These are phyloP conservation scores for Annulohypoxylon maeteangense DNA, from an alignment of 495 filamentous ascomycete species.

Conservation along the genomic window DNA sequence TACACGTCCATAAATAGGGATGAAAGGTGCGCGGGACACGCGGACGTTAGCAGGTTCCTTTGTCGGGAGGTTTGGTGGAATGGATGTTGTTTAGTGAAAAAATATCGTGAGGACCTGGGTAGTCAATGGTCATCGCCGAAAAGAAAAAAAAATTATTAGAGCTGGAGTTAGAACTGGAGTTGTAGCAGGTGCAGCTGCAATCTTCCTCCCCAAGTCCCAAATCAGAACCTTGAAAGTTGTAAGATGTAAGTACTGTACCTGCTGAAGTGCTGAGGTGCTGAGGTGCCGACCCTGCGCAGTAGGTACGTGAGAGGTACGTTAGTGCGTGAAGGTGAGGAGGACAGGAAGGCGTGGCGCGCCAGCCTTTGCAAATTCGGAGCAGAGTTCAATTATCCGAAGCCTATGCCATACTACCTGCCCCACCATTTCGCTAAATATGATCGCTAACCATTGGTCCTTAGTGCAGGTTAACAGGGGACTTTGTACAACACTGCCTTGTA, in stretches of 20 bases:
- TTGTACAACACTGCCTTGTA: conserved; percentile 15
- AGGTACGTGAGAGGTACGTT: not conserved
- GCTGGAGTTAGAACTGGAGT: too few species aligned
- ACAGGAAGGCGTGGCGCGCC: conserved; percentile 29
- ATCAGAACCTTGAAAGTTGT: conserved; percentile 21
- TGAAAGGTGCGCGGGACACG: conserved; percentile 18
- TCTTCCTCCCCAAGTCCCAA: conserved; percentile 11
- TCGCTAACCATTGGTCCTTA: conserved; percentile 19
- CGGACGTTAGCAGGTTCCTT: conserved; percentile 4
- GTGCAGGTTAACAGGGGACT: conserved; percentile 12
- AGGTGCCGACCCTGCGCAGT: conserved; percentile 5
- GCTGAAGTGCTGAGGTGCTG: not conserved
- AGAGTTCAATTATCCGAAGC: conserved; percentile 40
- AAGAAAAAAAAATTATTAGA: conserved; percentile 32
- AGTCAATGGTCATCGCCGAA: conserved; percentile 39
- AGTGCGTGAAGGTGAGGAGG: not conserved
- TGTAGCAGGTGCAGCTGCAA: conserved; percentile 13
- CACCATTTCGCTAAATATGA: conserved; percentile 1
- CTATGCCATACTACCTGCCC: conserved; percentile 12
- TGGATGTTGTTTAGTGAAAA: conserved; percentile 17
- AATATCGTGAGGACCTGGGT: conserved; percentile 40
- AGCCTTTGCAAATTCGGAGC: conserved; percentile 34
- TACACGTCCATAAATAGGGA: conserved; percentile 22
- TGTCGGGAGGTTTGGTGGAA: conserved; percentile 9
- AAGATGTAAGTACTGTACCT: conserved; percentile 12